Conservation (phyloP, 495 filamentous ascomycete genomes). For the Pyrenopolyporus hunteri region DNA sequence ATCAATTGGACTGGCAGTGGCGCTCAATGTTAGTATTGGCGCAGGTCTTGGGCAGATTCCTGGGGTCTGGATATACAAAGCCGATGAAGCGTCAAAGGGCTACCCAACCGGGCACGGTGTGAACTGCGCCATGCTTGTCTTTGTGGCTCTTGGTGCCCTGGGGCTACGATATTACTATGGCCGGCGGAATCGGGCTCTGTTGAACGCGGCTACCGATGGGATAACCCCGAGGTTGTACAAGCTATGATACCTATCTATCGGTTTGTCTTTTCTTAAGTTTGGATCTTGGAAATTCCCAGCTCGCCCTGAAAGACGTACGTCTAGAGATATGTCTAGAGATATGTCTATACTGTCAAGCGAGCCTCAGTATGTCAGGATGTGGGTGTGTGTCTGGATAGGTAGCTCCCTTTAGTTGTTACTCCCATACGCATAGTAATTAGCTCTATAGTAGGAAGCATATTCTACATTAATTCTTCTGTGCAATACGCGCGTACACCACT, state of each 20-base stretch:
- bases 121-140: constrained; percentile 55
- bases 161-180: constrained; percentile 51
- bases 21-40: constrained; percentile 71
- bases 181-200: constrained; percentile 44
- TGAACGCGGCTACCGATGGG: constrained; percentile 35
- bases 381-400: no score
- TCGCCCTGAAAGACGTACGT: no score
- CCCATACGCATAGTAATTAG: no score
- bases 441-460: no score
- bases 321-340: no score
- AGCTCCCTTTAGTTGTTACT: no score
- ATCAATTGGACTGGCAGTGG: constrained; percentile 69
- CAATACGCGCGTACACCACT: no score
- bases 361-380: no score
- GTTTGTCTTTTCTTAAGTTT: background rate
- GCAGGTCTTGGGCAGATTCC: constrained; percentile 70
- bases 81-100: constrained; percentile 61
- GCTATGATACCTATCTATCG: constrained; percentile 13
- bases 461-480: no score
- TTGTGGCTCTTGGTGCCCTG: constrained; percentile 48
- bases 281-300: no score
- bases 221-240: constrained; percentile 37
- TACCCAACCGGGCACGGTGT: constrained; percentile 71
- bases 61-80: constrained; percentile 77
- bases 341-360: no score